phyloP scores from a whole-genome alignment of 768 basidiomycete genomes.

The Termitomyces titanicus region DNA sequence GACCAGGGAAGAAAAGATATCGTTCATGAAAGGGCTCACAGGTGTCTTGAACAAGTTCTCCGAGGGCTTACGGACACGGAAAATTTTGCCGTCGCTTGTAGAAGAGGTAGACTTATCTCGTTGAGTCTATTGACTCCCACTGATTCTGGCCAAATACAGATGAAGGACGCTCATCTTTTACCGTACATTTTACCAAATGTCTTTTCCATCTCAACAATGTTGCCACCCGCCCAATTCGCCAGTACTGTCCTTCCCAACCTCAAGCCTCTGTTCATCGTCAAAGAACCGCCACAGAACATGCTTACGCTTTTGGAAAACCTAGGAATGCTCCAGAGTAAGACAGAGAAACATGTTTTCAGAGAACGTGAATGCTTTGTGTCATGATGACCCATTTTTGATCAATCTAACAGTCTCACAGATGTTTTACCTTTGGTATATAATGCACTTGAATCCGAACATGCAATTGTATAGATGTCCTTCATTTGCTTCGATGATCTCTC shows the following conservation, averaged over 20 bases:
- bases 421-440: constrained; percentile 96
- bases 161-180: constrained; percentile 91
- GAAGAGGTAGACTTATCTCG: constrained; percentile 65
- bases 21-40: constrained; percentile 89
- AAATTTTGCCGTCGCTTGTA: constrained; percentile 86
- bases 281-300: constrained; percentile 98
- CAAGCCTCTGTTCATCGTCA: constrained; percentile 84
- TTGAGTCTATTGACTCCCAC: background rate
- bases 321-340: constrained; percentile 82
- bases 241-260: constrained; percentile 79
- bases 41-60: constrained; percentile 81
- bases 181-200: constrained; percentile 97
- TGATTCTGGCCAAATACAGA: constrained; percentile 38
- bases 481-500: background rate
- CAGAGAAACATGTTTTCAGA: constrained; percentile 78
- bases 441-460: constrained; percentile 94
- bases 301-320: constrained; percentile 90
- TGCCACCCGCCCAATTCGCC: constrained; percentile 81
- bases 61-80: constrained; percentile 80
- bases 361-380: constrained; percentile 60
- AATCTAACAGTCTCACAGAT: constrained; percentile 45
- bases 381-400: background rate
- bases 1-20: constrained; percentile 92
- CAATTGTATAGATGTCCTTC: constrained; percentile 47
- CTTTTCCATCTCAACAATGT: constrained; percentile 77